A percentile compares a stretch with the other conserved stretches of the same genome.
phyloP scores from a whole-genome alignment of 345 rosid genomes.

The Salix dunnii region DNA sequence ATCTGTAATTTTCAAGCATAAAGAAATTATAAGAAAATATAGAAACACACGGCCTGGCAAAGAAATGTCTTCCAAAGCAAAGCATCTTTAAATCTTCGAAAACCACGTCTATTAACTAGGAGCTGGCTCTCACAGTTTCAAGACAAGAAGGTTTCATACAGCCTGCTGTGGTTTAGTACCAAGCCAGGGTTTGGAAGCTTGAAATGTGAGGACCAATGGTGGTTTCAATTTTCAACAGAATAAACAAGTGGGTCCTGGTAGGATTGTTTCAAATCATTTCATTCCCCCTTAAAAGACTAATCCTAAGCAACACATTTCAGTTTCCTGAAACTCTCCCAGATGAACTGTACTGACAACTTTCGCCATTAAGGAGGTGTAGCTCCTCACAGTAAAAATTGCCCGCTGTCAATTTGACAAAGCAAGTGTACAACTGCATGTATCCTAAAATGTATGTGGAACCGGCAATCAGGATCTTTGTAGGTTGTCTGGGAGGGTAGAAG shows the following conservation, averaged over 20 bases:
- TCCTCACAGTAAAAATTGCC: no score
- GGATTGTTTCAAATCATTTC: neutral
- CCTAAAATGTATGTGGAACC: no score
- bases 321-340: neutral
- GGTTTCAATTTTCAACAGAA: neutral
- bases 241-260: neutral
- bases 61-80: no score
- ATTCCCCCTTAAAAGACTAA: neutral
- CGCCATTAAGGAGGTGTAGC: no score
- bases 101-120: neutral
- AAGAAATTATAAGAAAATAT: no score
- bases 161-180: neutral
- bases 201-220: neutral
- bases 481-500: no score
- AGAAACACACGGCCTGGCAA: no score
- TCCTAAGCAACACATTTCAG: neutral
- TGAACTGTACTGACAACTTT: no score
- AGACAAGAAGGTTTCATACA: neutral
- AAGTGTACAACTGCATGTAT: no score
- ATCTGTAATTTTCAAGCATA: constrained; percentile 2
- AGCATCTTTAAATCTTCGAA: neutral
- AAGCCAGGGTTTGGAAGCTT: neutral
- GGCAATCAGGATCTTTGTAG: no score
- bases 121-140: no score
- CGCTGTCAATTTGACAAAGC: no score